Evolutionary conservation across 768 basidiomycete species (phyloP).

Genomic region (Rhizopogon sp.): DNA sequence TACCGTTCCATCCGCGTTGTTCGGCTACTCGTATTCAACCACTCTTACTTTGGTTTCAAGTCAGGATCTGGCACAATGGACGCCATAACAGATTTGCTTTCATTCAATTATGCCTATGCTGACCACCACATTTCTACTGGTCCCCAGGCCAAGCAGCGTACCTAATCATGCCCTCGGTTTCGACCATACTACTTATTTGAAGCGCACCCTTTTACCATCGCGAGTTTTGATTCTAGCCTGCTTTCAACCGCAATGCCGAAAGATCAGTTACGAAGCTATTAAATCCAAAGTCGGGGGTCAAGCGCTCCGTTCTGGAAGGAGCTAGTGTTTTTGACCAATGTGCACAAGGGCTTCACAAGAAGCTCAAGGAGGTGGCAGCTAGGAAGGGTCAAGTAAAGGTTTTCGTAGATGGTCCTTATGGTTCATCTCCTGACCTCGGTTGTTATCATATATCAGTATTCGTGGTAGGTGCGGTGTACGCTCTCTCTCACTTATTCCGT

Average conservation of each 20-base stretch:
- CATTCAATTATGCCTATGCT: conserved; percentile 40
- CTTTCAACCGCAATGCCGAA: conserved; percentile 6
- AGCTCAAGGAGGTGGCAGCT: conserved; percentile 31
- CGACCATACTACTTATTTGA: conserved; percentile 40
- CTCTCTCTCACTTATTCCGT: background rate
- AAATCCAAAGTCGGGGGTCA: background rate
- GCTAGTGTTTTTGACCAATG: conserved; percentile 55
- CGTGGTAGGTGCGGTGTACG: conserved; percentile 36
- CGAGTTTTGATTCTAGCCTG: conserved; percentile 29
- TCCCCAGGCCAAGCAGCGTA: conserved; percentile 51
- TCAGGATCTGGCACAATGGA: conserved; percentile 24
- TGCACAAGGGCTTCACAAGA: conserved; percentile 57
- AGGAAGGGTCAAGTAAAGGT: conserved; percentile 33
- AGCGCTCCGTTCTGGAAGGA: conserved; percentile 27
- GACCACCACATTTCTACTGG: conserved; percentile 46
- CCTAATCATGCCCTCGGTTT: conserved; percentile 44
- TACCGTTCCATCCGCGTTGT: conserved; percentile 47
- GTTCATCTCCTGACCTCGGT: conserved; percentile 35
- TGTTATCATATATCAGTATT: conserved; percentile 43
- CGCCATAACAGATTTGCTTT: conserved; percentile 38
- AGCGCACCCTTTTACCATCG: conserved; percentile 61
- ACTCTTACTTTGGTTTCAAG: conserved; percentile 30
- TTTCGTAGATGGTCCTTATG: conserved; percentile 59
- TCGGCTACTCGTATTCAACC: conserved; percentile 41
- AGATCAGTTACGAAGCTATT: too few relatives aligned